Conservation (phyloP, 495 filamentous ascomycete species). For the Xylaria palmicola region DNA sequence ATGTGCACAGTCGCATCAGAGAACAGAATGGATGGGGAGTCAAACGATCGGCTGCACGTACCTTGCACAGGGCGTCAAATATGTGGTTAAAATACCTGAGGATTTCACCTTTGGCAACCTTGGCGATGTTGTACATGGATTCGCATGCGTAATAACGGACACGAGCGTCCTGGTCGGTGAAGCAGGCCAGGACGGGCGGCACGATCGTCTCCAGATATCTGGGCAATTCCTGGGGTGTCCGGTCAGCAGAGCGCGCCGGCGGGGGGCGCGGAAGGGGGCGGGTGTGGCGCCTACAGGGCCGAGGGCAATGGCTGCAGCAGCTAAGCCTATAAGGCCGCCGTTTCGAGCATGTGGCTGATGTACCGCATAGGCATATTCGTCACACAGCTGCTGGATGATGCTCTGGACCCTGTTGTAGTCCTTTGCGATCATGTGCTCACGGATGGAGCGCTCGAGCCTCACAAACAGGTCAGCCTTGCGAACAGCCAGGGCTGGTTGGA, state of each 20-base stretch:
- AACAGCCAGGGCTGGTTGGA: background rate
- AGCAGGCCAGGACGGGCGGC: slow-evolving; percentile 96
- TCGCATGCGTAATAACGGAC: slow-evolving; percentile 99
- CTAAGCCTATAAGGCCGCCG: slow-evolving; percentile 93
- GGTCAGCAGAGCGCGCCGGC: slow-evolving; percentile 21
- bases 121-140: slow-evolving; percentile 99
- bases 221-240: slow-evolving; percentile 68
- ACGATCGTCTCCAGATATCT: slow-evolving; percentile 90
- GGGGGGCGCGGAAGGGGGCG: background rate
- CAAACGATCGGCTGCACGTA: slow-evolving; percentile 36
- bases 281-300: slow-evolving; percentile 70
- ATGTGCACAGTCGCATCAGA: slow-evolving; percentile 6
- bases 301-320: slow-evolving; percentile 93
- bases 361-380: slow-evolving; percentile 96
- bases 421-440: slow-evolving; percentile 73
- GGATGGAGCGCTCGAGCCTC: slow-evolving; percentile 87
- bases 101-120: slow-evolving; percentile 97
- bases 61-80: slow-evolving; percentile 96
- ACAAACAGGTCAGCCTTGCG: slow-evolving; percentile 14
- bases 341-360: slow-evolving; percentile 97
- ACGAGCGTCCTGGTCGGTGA: slow-evolving; percentile 95
- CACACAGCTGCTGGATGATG: slow-evolving; percentile 93
- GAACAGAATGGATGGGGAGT: background rate
- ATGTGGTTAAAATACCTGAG: slow-evolving; percentile 96
- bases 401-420: slow-evolving; percentile 76